Evolutionary conservation across 2,329 filamentous ascomycete species (phyloP), one percentile per base, ranked within the genome.

Genomic region (Phialophora macrospora): DNA sequence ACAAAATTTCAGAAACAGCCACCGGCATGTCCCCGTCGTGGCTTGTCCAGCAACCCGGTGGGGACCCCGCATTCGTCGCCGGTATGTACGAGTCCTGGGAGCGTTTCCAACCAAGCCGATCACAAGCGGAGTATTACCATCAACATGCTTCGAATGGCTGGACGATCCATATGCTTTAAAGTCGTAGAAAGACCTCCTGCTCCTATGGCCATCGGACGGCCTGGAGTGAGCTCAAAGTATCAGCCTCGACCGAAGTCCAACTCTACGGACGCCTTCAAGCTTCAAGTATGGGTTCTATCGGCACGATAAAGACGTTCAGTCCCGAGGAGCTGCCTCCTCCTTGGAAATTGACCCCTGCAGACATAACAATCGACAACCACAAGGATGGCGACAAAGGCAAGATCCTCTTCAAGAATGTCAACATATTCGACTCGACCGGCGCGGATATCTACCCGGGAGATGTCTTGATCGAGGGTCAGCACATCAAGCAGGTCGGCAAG

Each of bases 381-480:
- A 62, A 62, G 34, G 60, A 30, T 12, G 60, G 60, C 32, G 60
- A 62, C 38, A 62, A 62, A 14, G 60, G 49, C 60, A 62, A 62
- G 60, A 62, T 62, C n/a, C 32, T 62, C 12, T 62, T 62, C 49
- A 55, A 62, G 51, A 62, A 62, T 22, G 60, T 62, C 49, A 62
- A 62, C 34, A 62, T 62, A 32, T 62, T 62, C 26, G 60, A 62
- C 24, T 62, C 60, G 9, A 62, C 60, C 11, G 60, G 60, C 24
- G 34, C 60, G 24, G 60, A 62, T 22, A 62, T 62, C 3, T 62
- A 62, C 9, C 22, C 49, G 7, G 60, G 60, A n/a, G 60, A 62
- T 44, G 60, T 62, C 26, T 34, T 62, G 22, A 62, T 62, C 60
- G 60, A 62, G 26, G 60, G 60, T 9, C 34, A 62, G 48, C 49